Base-by-base conservation (phyloP, 2,329 filamentous ascomycete species). In the Dothistroma pini region DNA sequence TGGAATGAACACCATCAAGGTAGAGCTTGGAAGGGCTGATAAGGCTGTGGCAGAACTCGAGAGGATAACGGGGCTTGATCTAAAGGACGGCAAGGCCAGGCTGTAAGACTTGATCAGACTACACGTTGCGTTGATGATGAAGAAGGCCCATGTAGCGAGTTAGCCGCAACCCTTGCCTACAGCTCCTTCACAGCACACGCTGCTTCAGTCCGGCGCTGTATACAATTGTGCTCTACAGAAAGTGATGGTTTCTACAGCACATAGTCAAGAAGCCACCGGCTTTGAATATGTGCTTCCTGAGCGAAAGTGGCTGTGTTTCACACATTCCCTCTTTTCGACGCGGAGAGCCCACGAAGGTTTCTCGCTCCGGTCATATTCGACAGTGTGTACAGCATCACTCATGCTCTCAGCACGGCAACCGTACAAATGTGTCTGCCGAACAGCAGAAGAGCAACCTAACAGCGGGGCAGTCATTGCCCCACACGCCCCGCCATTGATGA, bases 41-140 rank as follows among this genome's bases (percentile, higher is more conserved):
- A 87, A 93, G 73, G 93, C 93, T 0, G 93, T 97, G 0, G 87
- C 84, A 67, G 86, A 92, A 75, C 77, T 97, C 60, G 93, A 97
- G 77, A 78, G 76, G 58, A 77, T 90, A 22, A 93, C 89, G 0
- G 91, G 90, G 0, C 69, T 96, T 66, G 44, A 34, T 19, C 48
- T 66, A 35, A 49, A 47, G 31, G 62, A 63, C 16, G 54, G 38
- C 16, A 64, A 61, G 25, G 58, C 62, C 38, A 62, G 51, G 47
- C 38, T 66, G 44, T 64, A 60, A 51, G 52, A 8, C 52, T 52
- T 47, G 2, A 21, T 38, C n/a, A n/a, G n/a, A n/a, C n/a, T 29
- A 48, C 25, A 54, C 19, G 25, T 25, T 3, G 34, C 34, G 34
- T 38, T 38, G 41, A 44, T 9, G 16, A 38, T 38, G 35, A 14